These are phyloP conservation scores for Radiomyces spectabilis DNA, from an alignment of 192 early-diverging fungal species.

Conservation along the genomic window DNA sequence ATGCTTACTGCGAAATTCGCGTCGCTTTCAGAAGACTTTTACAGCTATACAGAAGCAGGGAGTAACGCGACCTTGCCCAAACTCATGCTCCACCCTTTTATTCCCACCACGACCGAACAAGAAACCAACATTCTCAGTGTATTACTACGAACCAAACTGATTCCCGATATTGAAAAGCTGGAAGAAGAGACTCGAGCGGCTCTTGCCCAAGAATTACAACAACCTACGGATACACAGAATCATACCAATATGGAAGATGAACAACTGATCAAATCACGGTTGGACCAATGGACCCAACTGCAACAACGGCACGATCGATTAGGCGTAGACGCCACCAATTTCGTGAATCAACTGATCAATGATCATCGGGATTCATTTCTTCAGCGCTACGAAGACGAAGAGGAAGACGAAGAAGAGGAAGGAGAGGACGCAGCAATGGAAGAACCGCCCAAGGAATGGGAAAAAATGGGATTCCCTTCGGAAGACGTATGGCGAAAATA, in stretches of 20 bases:
- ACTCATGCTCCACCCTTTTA: slow-evolving; percentile 27
- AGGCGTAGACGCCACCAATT: slow-evolving; percentile 4
- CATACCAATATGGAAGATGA: slow-evolving; percentile 8
- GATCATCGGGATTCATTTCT: slow-evolving; percentile 11
- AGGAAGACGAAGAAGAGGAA: slow-evolving; percentile 6
- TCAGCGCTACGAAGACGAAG: slow-evolving; percentile 4
- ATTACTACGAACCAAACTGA: slow-evolving; percentile 29
- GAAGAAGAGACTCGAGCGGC: slow-evolving; percentile 21
- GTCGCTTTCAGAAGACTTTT: slow-evolving; percentile 30
- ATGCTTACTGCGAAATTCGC: slow-evolving; percentile 34
- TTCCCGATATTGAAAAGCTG: slow-evolving; percentile 30
- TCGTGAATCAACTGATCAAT: slow-evolving; percentile 8
- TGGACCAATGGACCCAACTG: slow-evolving; percentile 16
- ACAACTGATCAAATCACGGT: slow-evolving; percentile 1
- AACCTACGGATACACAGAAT: not conserved
- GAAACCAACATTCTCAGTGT: slow-evolving; percentile 29
- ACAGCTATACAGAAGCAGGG: slow-evolving; percentile 18
- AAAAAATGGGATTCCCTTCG: slow-evolving; percentile 22
- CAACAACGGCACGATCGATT: slow-evolving; percentile 21
- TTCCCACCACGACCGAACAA: slow-evolving; percentile 24
- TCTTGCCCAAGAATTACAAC: slow-evolving; percentile 10
- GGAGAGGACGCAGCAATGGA: slow-evolving; percentile 2
- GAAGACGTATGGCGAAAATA: slow-evolving; percentile 24
- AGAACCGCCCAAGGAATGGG: slow-evolving; percentile 12
- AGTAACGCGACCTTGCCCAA: slow-evolving; percentile 23